Evolutionary conservation across 495 filamentous ascomycete genomes (phyloP).

Genomic region (Penicillium nucicola): DNA sequence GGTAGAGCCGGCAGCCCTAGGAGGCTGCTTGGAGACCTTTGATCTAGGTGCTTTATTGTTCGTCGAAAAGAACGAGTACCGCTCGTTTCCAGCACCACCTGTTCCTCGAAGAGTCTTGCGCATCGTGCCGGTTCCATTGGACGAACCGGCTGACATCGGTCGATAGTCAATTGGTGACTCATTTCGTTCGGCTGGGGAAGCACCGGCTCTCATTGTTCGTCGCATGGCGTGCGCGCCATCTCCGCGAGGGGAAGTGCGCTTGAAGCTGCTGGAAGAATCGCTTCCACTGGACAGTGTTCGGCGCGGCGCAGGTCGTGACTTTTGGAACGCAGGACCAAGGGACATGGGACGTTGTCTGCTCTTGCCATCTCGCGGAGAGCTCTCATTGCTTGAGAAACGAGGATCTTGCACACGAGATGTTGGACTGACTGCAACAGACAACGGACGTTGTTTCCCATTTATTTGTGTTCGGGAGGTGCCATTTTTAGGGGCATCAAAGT

Average conservation of each 20-base stretch:
- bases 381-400: slow-evolving; percentile 6
- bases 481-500: slow-evolving; percentile 3
- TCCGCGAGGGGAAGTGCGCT: slow-evolving; percentile 37
- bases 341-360: slow-evolving; percentile 24
- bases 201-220: slow-evolving; percentile 48
- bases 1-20: slow-evolving; percentile 18
- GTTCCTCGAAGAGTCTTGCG: slow-evolving; percentile 50
- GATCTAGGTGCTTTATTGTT: slow-evolving; percentile 41
- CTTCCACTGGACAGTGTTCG: slow-evolving; percentile 50
- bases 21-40: slow-evolving; percentile 25
- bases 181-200: slow-evolving; percentile 25
- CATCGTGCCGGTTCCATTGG: slow-evolving; percentile 35
- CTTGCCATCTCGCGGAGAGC: slow-evolving; percentile 4
- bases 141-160: slow-evolving; percentile 33
- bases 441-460: slow-evolving; percentile 19
- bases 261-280: slow-evolving; percentile 63
- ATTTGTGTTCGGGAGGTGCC: slow-evolving; percentile 7
- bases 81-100: slow-evolving; percentile 22
- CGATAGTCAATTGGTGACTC: slow-evolving; percentile 28
- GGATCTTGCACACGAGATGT: slow-evolving; percentile 12
- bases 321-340: slow-evolving; percentile 23
- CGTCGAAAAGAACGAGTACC: slow-evolving; percentile 46
- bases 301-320: slow-evolving; percentile 7
- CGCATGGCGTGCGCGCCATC: slow-evolving; percentile 49
- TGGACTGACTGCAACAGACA: slow-evolving; percentile 20